phyloP scores from a whole-genome alignment of 2,329 filamentous ascomycete genomes.

The Scytalidium lignicola region DNA sequence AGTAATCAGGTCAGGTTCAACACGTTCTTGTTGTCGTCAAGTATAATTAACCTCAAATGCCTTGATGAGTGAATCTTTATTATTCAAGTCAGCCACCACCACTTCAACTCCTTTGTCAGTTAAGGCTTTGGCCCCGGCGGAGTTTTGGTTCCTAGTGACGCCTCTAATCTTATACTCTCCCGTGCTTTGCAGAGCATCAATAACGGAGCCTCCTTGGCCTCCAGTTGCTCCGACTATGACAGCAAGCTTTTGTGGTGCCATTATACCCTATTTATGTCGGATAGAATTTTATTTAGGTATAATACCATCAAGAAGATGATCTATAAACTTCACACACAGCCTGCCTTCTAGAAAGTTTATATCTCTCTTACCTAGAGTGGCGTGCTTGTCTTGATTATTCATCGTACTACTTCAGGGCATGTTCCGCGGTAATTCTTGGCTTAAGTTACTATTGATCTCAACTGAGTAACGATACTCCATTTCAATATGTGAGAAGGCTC shows the following conservation, averaged over 20 bases:
- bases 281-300: too few relatives aligned
- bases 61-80: slow-evolving; percentile 30
- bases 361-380: too few relatives aligned
- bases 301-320: too few relatives aligned
- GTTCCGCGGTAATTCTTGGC: too few relatives aligned
- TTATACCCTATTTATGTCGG: too few relatives aligned
- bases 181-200: slow-evolving; percentile 34
- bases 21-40: background rate
- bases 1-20: background rate
- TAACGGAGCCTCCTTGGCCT: slow-evolving; percentile 43
- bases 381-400: too few relatives aligned
- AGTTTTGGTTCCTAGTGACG: slow-evolving; percentile 38
- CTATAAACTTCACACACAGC: too few relatives aligned
- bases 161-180: slow-evolving; percentile 37
- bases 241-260: slow-evolving; percentile 20
- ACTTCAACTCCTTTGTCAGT: slow-evolving; percentile 35
- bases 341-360: too few relatives aligned
- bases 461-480: too few relatives aligned
- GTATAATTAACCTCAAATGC: slow-evolving; percentile 30
- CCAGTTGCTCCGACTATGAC: slow-evolving; percentile 41
- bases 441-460: too few relatives aligned
- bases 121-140: slow-evolving; percentile 35
- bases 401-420: too few relatives aligned
- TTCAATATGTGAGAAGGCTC: too few relatives aligned
- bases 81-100: slow-evolving; percentile 37